Conservation (phyloP, 2,329 filamentous ascomycete genomes). For the Neonectria magnoliae region DNA sequence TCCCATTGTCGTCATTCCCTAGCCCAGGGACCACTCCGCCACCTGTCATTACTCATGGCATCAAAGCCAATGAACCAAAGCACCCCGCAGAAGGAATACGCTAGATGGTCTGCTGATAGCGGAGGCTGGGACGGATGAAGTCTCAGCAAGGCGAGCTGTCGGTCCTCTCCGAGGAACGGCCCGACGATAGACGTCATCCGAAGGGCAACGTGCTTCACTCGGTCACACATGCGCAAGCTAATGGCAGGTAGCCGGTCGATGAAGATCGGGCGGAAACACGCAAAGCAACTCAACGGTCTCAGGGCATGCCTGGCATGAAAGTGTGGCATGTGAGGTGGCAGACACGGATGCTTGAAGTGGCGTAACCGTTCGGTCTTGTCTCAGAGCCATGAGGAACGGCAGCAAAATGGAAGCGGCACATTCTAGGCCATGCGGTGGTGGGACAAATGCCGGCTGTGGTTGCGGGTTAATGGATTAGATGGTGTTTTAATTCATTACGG, state of each 20-base stretch:
- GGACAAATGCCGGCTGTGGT: neutral
- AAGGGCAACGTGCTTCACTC: neutral
- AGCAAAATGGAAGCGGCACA: constrained; percentile 1
- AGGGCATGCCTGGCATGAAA: neutral
- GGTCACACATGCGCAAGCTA: neutral
- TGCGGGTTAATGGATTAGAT: neutral
- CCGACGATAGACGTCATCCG: neutral
- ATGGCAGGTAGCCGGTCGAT: neutral
- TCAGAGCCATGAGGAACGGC: constrained; percentile 1
- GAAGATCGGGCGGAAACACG: neutral
- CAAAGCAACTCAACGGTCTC: neutral
- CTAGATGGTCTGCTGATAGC: constrained; percentile 13
- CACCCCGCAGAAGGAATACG: constrained; percentile 12
- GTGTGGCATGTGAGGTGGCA: constrained; percentile 7
- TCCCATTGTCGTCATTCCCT: constrained; percentile 20
- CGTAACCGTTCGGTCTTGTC: constrained; percentile 3
- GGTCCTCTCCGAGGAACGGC: constrained; percentile 3
- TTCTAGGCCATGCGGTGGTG: neutral
- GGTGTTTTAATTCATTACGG: constrained; percentile 2
- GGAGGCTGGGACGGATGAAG: constrained; percentile 1
- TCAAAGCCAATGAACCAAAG: constrained; percentile 11
- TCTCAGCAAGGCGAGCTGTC: constrained; percentile 1
- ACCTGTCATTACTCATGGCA: neutral
- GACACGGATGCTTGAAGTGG: constrained; percentile 15
- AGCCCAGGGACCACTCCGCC: constrained; percentile 20